Evolutionary conservation across 2,329 filamentous ascomycete genomes (phyloP), one percentile per base, ranked within the genome.

Genomic region (Albophoma yamanashiensis): DNA sequence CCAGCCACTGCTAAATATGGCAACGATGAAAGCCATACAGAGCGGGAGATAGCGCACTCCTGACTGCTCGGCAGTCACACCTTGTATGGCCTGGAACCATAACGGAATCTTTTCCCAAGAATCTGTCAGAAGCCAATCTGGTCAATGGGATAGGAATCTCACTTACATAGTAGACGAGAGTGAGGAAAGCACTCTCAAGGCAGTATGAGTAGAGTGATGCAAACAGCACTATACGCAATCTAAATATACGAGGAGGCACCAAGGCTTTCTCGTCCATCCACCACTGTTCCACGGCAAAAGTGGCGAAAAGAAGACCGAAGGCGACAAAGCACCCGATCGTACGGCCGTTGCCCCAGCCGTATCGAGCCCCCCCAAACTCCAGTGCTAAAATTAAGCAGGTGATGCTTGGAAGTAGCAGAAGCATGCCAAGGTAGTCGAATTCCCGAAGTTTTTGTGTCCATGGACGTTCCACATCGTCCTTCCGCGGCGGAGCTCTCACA

Each of bases 81-180:
- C 56, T 45, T 57, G 56, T n/a, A 57, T 36, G 31, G 56, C 56
- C 22, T 57, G 56, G 31, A 57, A 57, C 56, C 56, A 57, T 8
- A 57, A 31, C 5, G 56, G 56, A 38, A 57, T 57, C 56, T 57
- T 7, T 8, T 15, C 7, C 25, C 7, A 11, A 20, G 2, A 20
- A 3, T 52, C 47, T 3, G 25, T 52, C 14, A 52, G 47, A 3
- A 52, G 15, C 7, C 1, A 6, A 4, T 20, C 17, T 15, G n/a
- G n/a, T n/a, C 7, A 20, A 34, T 11, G 15, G 2, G 47, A 31
- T 15, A 17, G 34, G 14, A n/a, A 6, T 7, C 14, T 27, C 20
- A 36, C 40, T 57, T 36, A 57, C 56, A n/a, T 57, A 57, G 40
- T 57, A 57, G 20, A 57, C 56, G 6, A 57, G 42, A n/a, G 36